A percentile compares a stretch with the other conserved stretches of the same genome.
Conservation (phyloP, 441 rosid species). For the Capsella rubella region DNA sequence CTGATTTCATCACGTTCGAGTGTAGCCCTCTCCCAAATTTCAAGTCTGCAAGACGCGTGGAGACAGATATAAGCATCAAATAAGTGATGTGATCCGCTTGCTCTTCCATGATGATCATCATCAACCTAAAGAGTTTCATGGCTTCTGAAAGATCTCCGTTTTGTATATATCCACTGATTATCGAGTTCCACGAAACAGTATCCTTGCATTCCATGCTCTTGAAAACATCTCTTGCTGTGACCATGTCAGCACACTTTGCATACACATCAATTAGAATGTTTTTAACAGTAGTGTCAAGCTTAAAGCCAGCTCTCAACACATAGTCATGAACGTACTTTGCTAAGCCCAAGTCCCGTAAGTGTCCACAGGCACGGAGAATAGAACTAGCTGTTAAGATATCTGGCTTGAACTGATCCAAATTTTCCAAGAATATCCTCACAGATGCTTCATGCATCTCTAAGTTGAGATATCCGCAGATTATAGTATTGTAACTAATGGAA, state of each 20-base stretch:
- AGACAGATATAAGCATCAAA: slow-evolving; percentile 53
- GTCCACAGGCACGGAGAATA: slow-evolving; percentile 70
- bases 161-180: slow-evolving; percentile 60
- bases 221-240: slow-evolving; percentile 56
- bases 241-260: slow-evolving; percentile 59
- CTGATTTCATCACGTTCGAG: slow-evolving; percentile 52
- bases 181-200: slow-evolving; percentile 70
- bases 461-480: slow-evolving; percentile 64
- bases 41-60: slow-evolving; percentile 48
- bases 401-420: slow-evolving; percentile 52
- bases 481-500: slow-evolving; percentile 61
- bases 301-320: slow-evolving; percentile 47
- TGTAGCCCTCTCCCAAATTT: slow-evolving; percentile 58
- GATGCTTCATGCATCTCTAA: slow-evolving; percentile 58
- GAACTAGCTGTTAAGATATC: slow-evolving; percentile 60
- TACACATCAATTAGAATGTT: slow-evolving; percentile 69
- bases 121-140: slow-evolving; percentile 50
- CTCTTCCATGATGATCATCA: slow-evolving; percentile 49
- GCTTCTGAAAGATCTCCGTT: slow-evolving; percentile 51
- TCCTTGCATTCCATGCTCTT: slow-evolving; percentile 53
- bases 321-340: slow-evolving; percentile 59
- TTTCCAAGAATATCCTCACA: slow-evolving; percentile 48
- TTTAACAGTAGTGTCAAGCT: slow-evolving; percentile 48
- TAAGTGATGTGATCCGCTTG: slow-evolving; percentile 61
- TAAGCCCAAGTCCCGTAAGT: slow-evolving; percentile 47